These are phyloP conservation scores for Flaveria bidentis DNA, from an alignment of 129 eudicot species.

Conservation along the genomic window DNA sequence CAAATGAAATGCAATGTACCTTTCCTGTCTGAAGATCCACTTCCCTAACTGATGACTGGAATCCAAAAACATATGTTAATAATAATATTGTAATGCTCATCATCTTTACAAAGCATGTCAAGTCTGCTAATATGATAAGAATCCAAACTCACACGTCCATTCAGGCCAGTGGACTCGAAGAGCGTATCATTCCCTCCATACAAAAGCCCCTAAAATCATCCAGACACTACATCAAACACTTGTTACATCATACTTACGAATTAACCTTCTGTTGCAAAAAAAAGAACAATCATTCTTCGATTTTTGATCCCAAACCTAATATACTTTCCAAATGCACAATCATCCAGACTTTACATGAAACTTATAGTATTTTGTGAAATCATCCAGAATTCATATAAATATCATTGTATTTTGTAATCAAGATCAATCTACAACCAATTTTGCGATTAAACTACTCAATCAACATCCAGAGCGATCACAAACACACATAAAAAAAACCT, in stretches of 20 bases:
- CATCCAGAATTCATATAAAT: neutral
- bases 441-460: no score
- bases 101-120: neutral
- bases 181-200: conserved; percentile 80
- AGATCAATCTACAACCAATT: no score
- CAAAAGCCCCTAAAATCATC: conserved; percentile 74
- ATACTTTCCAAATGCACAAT: neutral
- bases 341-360: neutral
- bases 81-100: neutral
- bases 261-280: neutral
- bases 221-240: conserved; percentile 14
- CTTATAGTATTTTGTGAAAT: neutral
- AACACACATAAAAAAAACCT: neutral
- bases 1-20: conserved; percentile 46
- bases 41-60: conserved; percentile 89
- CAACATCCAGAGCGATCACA: neutral
- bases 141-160: conserved; percentile 61
- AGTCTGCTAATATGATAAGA: conserved; percentile 14
- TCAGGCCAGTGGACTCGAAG: conserved; percentile 90
- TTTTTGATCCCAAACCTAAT: neutral
- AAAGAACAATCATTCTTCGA: no score
- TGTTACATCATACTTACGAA: neutral
- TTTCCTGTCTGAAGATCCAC: conserved; percentile 74
- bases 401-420: no score
- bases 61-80: conserved; percentile 24